Base-by-base conservation (phyloP, 1,284 basidiomycete species). In the Marasmius tenuissimus region DNA sequence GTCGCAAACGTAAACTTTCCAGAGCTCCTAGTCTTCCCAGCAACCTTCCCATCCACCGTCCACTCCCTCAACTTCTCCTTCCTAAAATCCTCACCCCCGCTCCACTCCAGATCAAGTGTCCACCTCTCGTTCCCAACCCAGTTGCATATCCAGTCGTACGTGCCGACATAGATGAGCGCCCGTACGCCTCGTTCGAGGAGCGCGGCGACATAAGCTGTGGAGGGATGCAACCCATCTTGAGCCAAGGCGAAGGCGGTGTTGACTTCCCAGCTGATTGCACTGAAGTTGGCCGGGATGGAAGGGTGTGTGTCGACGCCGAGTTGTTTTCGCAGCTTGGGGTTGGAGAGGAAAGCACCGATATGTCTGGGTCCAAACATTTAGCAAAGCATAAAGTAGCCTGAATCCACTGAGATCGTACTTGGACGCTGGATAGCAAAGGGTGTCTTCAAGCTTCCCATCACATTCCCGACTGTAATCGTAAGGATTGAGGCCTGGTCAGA, bases 101-200 rank as follows among this genome's bases (percentile, higher is more conserved):
- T 80, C 89, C 89, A 91, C 65, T 87, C 81, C 65, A 92, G 75
- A 1, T 67, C 71, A 50, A 83, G 72, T 34, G 86, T 85, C 87
- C 86, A 88, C 16, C 76, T 72, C 66, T 87, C 84, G 68, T 91
- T 91, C 1, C 85, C 79, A n/a, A n/a, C n/a, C n/a, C n/a, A n/a
- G n/a, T n/a, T n/a, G n/a, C n/a, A n/a, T n/a, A n/a, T n/a, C n/a
- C 82, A 91, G 71, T 92, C 91, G 61, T 86, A 84, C 2, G 80
- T 81, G 1, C 91, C 91, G 4, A 87, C 88, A 67, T 93, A 93
- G 62, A 93, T 85, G 16, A 96, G 81, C 4, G 89, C 86, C 7
- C 83, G 77, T 33, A 96, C 77, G 0, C 85, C 87, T 33, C 91
- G 84, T 69, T 94, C 92, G 22, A 95, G 83, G 39, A 96, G 81